These are phyloP conservation scores for Globisporangium splendens DNA, from an alignment of 352 stramenopile species.

Conservation along the genomic window DNA sequence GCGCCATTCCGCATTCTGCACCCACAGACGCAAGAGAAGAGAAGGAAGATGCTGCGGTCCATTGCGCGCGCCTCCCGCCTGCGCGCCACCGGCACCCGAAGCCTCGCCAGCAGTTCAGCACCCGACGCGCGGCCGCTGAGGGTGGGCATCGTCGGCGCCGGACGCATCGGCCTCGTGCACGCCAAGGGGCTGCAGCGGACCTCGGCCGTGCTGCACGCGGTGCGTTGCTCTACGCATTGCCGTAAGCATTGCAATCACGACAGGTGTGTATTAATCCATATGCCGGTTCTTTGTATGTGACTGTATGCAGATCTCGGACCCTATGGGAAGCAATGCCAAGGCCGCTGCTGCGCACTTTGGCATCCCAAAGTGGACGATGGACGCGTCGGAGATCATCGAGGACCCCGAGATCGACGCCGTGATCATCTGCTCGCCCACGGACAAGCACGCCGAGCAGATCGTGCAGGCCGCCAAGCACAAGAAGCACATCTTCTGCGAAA, in stretches of 20 bases:
- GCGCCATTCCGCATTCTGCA: too few relatives aligned
- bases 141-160: conserved; percentile 66
- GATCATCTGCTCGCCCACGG: conserved; percentile 95
- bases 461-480: conserved; percentile 87
- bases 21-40: background rate
- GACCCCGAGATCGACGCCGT: conserved; percentile 94
- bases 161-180: conserved; percentile 68
- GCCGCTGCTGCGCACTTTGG: conserved; percentile 34
- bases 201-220: conserved; percentile 17
- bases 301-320: conserved; percentile 29
- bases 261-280: too few relatives aligned
- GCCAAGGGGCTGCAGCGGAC: conserved; percentile 29
- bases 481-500: conserved; percentile 62
- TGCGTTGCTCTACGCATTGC: background rate
- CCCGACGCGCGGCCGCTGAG: conserved; percentile 19
- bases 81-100: background rate
- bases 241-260: too few relatives aligned
- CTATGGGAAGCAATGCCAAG: conserved; percentile 22
- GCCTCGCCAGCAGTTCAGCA: background rate
- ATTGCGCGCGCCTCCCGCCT: too few relatives aligned
- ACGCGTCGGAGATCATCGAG: conserved; percentile 89
- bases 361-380: conserved; percentile 63
- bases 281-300: too few relatives aligned
- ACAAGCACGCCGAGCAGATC: conserved; percentile 94
- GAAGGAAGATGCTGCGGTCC: background rate